Evolutionary conservation across 2,329 filamentous ascomycete genomes (phyloP), one percentile per base, ranked within the genome.

Genomic region (Venturia carpophila): DNA sequence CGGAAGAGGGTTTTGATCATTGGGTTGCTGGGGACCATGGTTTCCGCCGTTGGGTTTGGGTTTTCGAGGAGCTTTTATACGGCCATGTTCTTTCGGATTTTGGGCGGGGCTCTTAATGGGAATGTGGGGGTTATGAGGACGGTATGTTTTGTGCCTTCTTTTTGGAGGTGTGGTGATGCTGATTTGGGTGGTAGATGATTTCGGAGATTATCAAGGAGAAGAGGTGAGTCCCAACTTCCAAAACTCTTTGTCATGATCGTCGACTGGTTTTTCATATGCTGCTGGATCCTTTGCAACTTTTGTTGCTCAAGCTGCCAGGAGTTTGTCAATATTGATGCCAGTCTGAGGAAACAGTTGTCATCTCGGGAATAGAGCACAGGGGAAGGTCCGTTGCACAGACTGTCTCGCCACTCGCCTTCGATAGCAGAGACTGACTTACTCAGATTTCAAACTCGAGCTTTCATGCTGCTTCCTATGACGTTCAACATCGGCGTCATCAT

Each of bases 1-100:
- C 83, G 91, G 61, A 96, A 96, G 75, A 83, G 82, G 19, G 89
- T 94, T 17, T 79, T 96, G 21, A 76, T 95, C 64, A 85, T 95
- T 64, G 91, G 92, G 0, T 76, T 96, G 37, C 71, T 85, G 1
- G 91, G 91, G 0, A 91, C 87, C 0, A 81, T 81, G 68, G 72
- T 89, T 9, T 85, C 86, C 2, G 85, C 83, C 66, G 71, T 90
- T 24, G 88, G 87, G 0, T 89, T 91, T 71, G 88, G 87, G 0
- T 88, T 91, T 69, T 85, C 85, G 3, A 79, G 78, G 37, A 86
- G 79, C 4, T 91, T 91, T 71, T 78, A 69, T 0, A 71, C 76
- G 41, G 88, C 88, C 0, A 82, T 87, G 0, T 79, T 85, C 58
- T 92, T 88, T 78, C 79, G 89, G 6, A 82, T 80, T 13, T 71